A percentile compares a stretch with the other conserved stretches of the same genome.
phyloP scores from a whole-genome alignment of 2,329 filamentous ascomycete species.

The Periconia sp. region DNA sequence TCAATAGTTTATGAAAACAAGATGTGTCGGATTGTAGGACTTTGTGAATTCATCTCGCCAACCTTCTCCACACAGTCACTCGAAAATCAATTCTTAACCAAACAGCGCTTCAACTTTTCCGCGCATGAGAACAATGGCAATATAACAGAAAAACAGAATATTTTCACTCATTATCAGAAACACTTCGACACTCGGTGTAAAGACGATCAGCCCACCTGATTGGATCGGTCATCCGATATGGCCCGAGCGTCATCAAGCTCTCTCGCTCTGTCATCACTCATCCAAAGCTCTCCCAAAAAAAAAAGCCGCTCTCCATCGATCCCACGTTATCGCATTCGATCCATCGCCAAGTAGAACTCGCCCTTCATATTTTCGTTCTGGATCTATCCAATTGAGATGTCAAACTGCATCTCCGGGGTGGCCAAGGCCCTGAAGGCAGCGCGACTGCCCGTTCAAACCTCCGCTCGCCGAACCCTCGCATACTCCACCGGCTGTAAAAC shows the following conservation, averaged over 20 bases:
- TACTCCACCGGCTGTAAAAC: conserved; percentile 4
- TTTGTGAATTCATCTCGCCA: too few relatives aligned
- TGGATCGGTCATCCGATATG: conserved; percentile 3
- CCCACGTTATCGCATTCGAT: neutral
- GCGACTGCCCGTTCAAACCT: conserved; percentile 8
- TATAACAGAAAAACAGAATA: neutral
- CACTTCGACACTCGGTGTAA: neutral
- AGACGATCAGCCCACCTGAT: neutral
- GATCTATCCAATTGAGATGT: conserved; percentile 23
- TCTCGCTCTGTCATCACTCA: conserved; percentile 2
- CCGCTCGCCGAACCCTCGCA: conserved; percentile 29
- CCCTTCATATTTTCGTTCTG: neutral
- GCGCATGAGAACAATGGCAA: too few relatives aligned
- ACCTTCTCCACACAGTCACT: too few relatives aligned
- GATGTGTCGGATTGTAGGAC: too few relatives aligned
- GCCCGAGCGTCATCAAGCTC: neutral
- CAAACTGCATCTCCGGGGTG: conserved; percentile 26
- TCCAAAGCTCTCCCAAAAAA: conserved; percentile 7
- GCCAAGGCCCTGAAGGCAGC: conserved; percentile 12
- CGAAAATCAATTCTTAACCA: too few relatives aligned
- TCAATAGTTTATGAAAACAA: too few relatives aligned
- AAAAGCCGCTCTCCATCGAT: conserved; percentile 7
- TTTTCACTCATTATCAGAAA: neutral
- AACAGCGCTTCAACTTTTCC: too few relatives aligned
- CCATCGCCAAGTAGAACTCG: neutral